These are phyloP conservation scores for Claviceps pusilla DNA, from an alignment of 2,329 filamentous ascomycete species.

Conservation along the genomic window DNA sequence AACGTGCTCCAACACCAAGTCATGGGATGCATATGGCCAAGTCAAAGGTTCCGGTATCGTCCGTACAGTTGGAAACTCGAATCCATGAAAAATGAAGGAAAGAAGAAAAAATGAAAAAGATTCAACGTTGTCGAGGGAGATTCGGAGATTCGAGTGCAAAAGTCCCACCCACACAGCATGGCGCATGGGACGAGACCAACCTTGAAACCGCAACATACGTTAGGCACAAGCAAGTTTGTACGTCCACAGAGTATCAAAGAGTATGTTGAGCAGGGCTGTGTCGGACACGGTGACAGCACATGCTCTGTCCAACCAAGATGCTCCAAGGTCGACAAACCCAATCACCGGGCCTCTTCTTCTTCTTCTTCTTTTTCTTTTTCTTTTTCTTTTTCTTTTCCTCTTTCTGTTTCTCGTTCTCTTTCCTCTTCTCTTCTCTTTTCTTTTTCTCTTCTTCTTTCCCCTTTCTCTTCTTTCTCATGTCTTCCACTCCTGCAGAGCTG, in stretches of 20 bases:
- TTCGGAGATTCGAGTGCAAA: neutral
- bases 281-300: neutral
- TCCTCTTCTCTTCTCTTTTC: neutral
- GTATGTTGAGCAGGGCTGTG: neutral
- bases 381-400: neutral
- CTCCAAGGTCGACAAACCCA: neutral
- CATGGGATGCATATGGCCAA: neutral
- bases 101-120: neutral
- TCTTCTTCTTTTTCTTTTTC: neutral
- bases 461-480: neutral
- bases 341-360: too few relatives aligned
- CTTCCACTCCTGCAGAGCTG: neutral
- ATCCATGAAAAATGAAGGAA: neutral
- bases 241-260: conserved; percentile 1
- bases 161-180: neutral
- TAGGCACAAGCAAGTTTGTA: neutral
- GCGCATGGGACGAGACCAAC: neutral
- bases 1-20: neutral
- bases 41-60: neutral
- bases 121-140: neutral
- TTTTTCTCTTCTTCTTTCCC: neutral
- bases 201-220: neutral
- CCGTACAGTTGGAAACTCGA: neutral
- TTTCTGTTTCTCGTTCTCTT: neutral
- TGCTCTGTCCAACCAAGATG: neutral